Percentiles rank a stretch among this genome's conserved stretches.
Conservation (phyloP, 2,329 filamentous ascomycete species). For the Stenocarpella maydis region DNA sequence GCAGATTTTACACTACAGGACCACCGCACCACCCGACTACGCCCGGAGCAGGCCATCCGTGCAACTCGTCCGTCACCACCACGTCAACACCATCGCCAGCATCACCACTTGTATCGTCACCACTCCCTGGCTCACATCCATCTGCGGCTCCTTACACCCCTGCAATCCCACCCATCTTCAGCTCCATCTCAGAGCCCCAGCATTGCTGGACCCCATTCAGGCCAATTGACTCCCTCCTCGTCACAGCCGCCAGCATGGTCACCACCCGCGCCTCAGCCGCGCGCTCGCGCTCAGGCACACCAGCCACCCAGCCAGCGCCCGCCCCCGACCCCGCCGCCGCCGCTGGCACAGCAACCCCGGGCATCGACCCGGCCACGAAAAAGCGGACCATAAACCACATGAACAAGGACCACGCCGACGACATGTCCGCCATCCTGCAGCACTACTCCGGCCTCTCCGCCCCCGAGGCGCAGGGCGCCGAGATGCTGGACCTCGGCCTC, state of each 20-base stretch:
- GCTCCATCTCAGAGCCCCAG: not conserved
- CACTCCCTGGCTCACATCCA: too few species aligned
- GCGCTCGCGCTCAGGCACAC: constrained; percentile 26
- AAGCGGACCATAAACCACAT: constrained; percentile 75
- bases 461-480: constrained; percentile 46
- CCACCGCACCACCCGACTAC: constrained; percentile 7
- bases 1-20: constrained; percentile 16
- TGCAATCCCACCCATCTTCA: not conserved
- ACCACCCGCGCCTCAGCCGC: constrained; percentile 30
- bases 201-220: not conserved
- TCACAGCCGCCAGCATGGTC: constrained; percentile 23
- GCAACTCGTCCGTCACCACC: not conserved
- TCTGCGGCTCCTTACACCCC: too few species aligned
- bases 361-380: constrained; percentile 39
- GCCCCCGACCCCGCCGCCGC: not conserved
- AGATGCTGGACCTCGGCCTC: constrained; percentile 72
- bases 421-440: constrained; percentile 80
- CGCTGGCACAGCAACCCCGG: not conserved
- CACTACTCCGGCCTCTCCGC: constrained; percentile 70
- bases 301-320: not conserved
- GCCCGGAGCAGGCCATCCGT: constrained; percentile 11
- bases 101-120: not conserved
- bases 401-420: constrained; percentile 82
- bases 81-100: not conserved
- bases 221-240: not conserved